Evolutionary conservation across 2,329 filamentous ascomycete species (phyloP), one percentile per base, ranked within the genome.

Genomic region (Cercospora sesami): DNA sequence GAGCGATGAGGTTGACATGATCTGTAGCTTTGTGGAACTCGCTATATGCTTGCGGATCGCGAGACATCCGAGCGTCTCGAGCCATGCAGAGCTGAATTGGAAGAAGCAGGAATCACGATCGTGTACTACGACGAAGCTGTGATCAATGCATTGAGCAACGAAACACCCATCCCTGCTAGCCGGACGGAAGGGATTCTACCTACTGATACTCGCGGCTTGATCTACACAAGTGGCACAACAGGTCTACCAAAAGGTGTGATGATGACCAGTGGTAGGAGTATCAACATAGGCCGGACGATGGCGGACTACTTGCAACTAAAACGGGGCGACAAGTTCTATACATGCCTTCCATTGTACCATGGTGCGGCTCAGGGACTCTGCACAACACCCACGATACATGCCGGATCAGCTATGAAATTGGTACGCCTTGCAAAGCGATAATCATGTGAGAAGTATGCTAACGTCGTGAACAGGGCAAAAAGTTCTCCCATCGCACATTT

Each of bases 271-370:
- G 75, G 74, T 2, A 68, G 74, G 26, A 48, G 39, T 26, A 18
- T 74, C 57, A 75, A 73, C 66, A 75, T 70, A 14, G 72, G 68
- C 90, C 91, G 36, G 92, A 93, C 90, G 66, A 82, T 86, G 1
- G 77, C 80, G 0, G 77, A 81, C 3, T 89, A 89, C 79, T 80
- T 92, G 33, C 80, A 81, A 5, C 81, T 91, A n/a, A 84, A 81
- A 12, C 79, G 82, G 1, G 82, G 83, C 1, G 93, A 96, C 75
- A 84, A 70, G 61, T 66, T 78, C 70, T 65, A 75, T 63, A 68
- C 60, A 5, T 90, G 89, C 68, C 95, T 96, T 90, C 93, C 93
- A 0, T 83, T 96, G 4, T 96, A 96, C 76, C 93, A 96, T 80
- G 90, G 90, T 33, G 92, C 93, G 0, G 75, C 93, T 8, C 83